Base-by-base conservation (phyloP, 192 early-diverging fungal species). In the Backusella tuberculispora region DNA sequence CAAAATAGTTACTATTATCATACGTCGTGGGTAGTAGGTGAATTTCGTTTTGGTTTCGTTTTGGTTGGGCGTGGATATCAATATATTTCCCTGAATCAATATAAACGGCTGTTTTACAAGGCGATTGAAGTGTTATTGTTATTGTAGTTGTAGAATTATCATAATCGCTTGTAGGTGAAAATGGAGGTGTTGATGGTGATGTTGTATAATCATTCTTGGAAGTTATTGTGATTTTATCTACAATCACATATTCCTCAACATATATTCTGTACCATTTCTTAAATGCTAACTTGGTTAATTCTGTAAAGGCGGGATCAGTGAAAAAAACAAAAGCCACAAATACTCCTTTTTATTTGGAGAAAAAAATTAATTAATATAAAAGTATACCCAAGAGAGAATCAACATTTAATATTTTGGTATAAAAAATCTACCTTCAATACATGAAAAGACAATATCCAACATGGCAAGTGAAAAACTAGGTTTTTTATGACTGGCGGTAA, bases 371-470 rank as follows among this genome's bases (percentile, higher is more conserved):
- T n/a, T n/a, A n/a, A n/a, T n/a, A n/a, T n/a, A n/a, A n/a, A n/a
- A n/a, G n/a, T n/a, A n/a, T n/a, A n/a, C n/a, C n/a, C n/a, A n/a
- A n/a, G n/a, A n/a, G n/a, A n/a, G n/a, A n/a, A n/a, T n/a, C n/a
- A n/a, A n/a, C n/a, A n/a, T n/a, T n/a, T n/a, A n/a, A n/a, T n/a
- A n/a, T n/a, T n/a, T n/a, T n/a, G n/a, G n/a, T n/a, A n/a, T n/a
- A n/a, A n/a, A n/a, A n/a, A n/a, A n/a, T n/a, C n/a, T 73, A 73
- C 56, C 71, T 10, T 56, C 46, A 15, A 72, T 17, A 29, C 45
- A 47, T 17, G 48, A 46, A 60, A 72, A 72, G 47, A 72, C 50
- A 17, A 48, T 72, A 42, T 72, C 71, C 12, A 72, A 40, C 71
- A 72, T 72, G 26, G 34, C 29, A 15, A 72, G 48, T 17, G 19